Base-by-base conservation (phyloP, 805 yeast species). In the Clavispora phyllophila region DNA sequence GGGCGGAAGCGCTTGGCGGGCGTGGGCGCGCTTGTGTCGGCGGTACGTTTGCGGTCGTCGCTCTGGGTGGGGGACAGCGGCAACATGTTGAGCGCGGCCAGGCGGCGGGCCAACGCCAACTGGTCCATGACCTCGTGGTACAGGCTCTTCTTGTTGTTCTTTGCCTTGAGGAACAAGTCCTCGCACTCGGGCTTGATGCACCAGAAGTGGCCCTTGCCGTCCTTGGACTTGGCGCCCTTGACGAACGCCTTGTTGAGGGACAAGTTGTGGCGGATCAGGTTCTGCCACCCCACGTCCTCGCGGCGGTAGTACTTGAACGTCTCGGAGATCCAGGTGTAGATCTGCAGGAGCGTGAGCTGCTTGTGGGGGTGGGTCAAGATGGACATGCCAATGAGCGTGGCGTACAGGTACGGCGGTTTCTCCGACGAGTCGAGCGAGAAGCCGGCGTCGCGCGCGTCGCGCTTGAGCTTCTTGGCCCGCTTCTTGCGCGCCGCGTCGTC, bases 221-320 rank as follows among this genome's bases (percentile, higher is more conserved):
- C 95, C 52, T 85, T 84, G 10, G 96, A 90, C 61, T 90, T 84
- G 51, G 87, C 96, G 18, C 93, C 83, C 65, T 91, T 91, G 38
- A 84, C 74, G 59, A 91, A 91, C 0, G 97, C 96, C 59, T 93
- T 93, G 64, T 91, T 93, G 54, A 91, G 73, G 10, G 96, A 88
- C 24, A 91, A 70, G 53, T 93, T 91, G 65, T 91, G 99, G 48
- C 99, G 81, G 49, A 91, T 93, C 26, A 96, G 90, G 65, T 91
- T 91, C 65, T 91, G 97, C 99, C 99, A 91, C 22, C 97, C 96
- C 9, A 87, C 84, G 53, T 88, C 96, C 45, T 86, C 84, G 49
- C 78, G 80, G 49, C 82, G 80, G 64, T 93, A 93, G 60, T 83
- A 91, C 48, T 73, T 77, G 62, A 90, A 91, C 28, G 95, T 84